Conservation (phyloP, 169 alveolate genomes). For the Plasmodium fragile region DNA sequence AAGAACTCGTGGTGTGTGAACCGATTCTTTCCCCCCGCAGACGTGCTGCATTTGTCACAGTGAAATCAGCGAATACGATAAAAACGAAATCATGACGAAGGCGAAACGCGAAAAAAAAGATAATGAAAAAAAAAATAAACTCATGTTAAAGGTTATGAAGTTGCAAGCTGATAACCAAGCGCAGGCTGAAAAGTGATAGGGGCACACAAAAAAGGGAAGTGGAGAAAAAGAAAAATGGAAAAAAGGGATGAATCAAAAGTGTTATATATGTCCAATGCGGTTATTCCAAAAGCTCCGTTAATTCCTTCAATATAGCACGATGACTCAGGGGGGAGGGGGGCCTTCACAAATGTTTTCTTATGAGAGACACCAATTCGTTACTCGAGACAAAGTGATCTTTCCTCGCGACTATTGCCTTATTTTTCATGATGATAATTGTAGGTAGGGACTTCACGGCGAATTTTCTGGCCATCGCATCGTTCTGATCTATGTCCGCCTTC, state of each 20-base stretch:
- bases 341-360: conserved; percentile 43
- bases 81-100: conserved; percentile 27
- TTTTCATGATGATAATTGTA: conserved; percentile 56
- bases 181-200: neutral
- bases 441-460: conserved; percentile 38
- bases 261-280: neutral
- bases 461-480: conserved; percentile 43
- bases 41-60: conserved; percentile 73
- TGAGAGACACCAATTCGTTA: conserved; percentile 16
- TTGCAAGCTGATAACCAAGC: conserved; percentile 32
- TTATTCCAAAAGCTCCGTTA: neutral
- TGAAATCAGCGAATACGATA: conserved; percentile 52
- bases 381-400: conserved; percentile 44
- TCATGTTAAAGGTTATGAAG: conserved; percentile 68
- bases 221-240: neutral
- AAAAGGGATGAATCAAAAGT: neutral
- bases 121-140: conserved; percentile 71
- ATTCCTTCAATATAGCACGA: neutral
- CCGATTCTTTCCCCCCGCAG: conserved; percentile 10
- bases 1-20: neutral
- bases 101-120: conserved; percentile 65
- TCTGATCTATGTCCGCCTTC: conserved; percentile 27
- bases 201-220: neutral
- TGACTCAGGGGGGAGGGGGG: neutral
- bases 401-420: conserved; percentile 30